Evolutionary conservation across 2,329 filamentous ascomycete genomes (phyloP).

Genomic region (Raffaelea deltoideospora): DNA sequence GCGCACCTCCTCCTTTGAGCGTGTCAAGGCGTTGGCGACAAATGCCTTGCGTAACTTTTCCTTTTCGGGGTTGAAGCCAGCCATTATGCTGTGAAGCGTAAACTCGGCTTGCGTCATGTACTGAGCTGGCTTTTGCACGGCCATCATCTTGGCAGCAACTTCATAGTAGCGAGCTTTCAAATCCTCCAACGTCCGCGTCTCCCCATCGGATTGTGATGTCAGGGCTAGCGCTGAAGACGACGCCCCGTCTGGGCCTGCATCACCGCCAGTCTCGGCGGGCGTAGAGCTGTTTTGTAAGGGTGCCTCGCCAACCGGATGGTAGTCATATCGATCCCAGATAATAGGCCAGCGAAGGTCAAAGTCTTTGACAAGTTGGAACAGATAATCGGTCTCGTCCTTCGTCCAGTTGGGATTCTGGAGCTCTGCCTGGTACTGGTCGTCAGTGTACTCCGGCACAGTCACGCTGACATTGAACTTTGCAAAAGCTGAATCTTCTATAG

Average conservation of each 20-base stretch:
- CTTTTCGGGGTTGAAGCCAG: conserved; percentile 67
- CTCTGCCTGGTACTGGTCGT: conserved; percentile 69
- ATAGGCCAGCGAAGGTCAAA: conserved; percentile 84
- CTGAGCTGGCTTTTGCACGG: conserved; percentile 61
- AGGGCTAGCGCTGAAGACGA: conserved; percentile 35
- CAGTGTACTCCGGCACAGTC: conserved; percentile 64
- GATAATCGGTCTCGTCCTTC: conserved; percentile 84
- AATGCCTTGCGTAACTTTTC: conserved; percentile 75
- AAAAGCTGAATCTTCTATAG: conserved; percentile 48
- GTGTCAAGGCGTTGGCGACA: conserved; percentile 61
- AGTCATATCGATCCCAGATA: conserved; percentile 88
- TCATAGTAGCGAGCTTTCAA: conserved; percentile 85
- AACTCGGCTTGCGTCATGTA: conserved; percentile 84
- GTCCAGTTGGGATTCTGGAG: conserved; percentile 69
- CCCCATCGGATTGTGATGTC: conserved; percentile 22
- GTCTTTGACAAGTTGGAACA: conserved; percentile 59
- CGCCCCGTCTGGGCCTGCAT: neutral
- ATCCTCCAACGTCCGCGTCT: conserved; percentile 62
- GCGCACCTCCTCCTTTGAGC: conserved; percentile 73
- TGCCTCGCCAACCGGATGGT: conserved; percentile 31
- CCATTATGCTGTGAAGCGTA: conserved; percentile 67
- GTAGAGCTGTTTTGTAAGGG: conserved; percentile 26
- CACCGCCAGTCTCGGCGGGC: conserved; percentile 16
- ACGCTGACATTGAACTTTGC: conserved; percentile 80
- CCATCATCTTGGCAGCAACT: conserved; percentile 70